Evolutionary conservation across 768 basidiomycete genomes (phyloP).

Genomic region (Sarcodon aspratus): DNA sequence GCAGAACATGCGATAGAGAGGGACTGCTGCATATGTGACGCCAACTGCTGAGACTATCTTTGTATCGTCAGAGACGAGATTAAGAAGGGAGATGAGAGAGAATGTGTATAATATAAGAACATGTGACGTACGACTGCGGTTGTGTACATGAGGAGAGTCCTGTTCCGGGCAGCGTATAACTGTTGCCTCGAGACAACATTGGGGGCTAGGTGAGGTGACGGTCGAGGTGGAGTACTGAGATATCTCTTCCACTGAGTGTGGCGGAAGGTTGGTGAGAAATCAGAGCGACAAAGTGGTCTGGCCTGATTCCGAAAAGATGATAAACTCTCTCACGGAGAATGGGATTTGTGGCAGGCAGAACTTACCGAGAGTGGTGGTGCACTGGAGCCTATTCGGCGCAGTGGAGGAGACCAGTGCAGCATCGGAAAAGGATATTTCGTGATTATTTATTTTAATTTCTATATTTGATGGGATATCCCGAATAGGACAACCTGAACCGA

Average conservation of each 20-base stretch:
- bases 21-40: constrained; percentile 93
- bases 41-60: constrained; percentile 76
- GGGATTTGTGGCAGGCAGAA: no score
- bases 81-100: not conserved
- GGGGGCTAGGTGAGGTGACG: constrained; percentile 10
- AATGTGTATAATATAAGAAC: not conserved
- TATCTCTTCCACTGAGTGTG: constrained; percentile 1
- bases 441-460: no score
- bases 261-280: no score
- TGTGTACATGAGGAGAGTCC: constrained; percentile 74
- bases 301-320: no score
- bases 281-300: no score
- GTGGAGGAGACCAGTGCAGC: no score
- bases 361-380: no score
- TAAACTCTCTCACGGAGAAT: no score
- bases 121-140: constrained; percentile 57
- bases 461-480: no score
- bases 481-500: no score
- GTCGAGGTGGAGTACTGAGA: constrained; percentile 2
- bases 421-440: no score
- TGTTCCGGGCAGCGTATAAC: constrained; percentile 49
- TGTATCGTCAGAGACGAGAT: constrained; percentile 1
- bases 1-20: constrained; percentile 96
- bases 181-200: constrained; percentile 22
- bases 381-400: no score